Evolutionary conservation across 2,329 filamentous ascomycete species (phyloP).

Genomic region (Colletotrichum echinochloae): DNA sequence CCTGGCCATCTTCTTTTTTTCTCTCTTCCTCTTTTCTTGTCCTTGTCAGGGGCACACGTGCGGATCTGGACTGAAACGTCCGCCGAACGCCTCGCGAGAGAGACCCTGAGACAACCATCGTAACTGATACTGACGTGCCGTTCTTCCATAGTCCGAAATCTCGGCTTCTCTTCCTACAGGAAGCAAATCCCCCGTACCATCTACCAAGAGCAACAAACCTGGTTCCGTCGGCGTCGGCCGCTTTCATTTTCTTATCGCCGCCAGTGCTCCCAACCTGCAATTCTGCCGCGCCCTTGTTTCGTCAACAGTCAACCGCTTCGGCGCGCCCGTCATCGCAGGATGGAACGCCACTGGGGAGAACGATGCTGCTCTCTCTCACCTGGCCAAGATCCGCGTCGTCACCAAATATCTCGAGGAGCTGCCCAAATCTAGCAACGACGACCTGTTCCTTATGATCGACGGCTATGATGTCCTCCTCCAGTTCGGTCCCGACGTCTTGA

Average conservation of each 20-base stretch:
- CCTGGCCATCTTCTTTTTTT: background rate
- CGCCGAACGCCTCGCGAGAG: conserved; percentile 27
- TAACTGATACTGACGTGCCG: conserved; percentile 33
- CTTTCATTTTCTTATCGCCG: conserved; percentile 55
- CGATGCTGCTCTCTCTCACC: conserved; percentile 51
- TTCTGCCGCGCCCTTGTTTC: conserved; percentile 56
- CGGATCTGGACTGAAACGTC: conserved; percentile 31
- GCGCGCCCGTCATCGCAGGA: conserved; percentile 53
- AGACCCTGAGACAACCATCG: conserved; percentile 26
- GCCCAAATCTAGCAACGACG: conserved; percentile 56
- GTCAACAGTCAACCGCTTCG: conserved; percentile 52
- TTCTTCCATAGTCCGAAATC: conserved; percentile 33
- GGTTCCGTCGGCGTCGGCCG: conserved; percentile 28
- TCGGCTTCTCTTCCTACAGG: conserved; percentile 36
- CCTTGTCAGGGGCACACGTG: conserved; percentile 11
- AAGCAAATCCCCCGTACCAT: conserved; percentile 29
- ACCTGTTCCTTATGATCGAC: conserved; percentile 73
- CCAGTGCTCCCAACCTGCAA: conserved; percentile 51
- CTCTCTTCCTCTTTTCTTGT: background rate
- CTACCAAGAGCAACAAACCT: conserved; percentile 20
- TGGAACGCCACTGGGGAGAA: conserved; percentile 52
- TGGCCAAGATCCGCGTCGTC: conserved; percentile 55
- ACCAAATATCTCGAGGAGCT: conserved; percentile 51
- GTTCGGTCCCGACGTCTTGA: conserved; percentile 71
- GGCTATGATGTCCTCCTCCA: conserved; percentile 75